phyloP scores from a whole-genome alignment of 2,329 filamentous ascomycete species.

The Colletotrichum paranaense region DNA sequence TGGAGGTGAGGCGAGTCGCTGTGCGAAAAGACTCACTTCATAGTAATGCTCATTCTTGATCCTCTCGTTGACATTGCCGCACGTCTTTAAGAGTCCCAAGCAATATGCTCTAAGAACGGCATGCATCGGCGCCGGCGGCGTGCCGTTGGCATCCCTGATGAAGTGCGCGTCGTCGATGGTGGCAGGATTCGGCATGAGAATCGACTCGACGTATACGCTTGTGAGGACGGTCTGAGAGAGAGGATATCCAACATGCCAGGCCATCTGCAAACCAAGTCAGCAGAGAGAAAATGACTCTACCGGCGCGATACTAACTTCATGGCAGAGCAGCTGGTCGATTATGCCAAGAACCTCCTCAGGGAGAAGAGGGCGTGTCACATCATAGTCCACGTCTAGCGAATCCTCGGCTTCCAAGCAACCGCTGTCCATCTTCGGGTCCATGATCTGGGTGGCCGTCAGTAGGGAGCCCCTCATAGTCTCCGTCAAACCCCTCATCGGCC shows the following conservation, averaged over 20 bases:
- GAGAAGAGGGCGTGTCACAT: slow-evolving; percentile 74
- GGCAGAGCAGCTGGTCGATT: slow-evolving; percentile 90
- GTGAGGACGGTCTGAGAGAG: slow-evolving; percentile 95
- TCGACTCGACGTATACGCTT: slow-evolving; percentile 86
- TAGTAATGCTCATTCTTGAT: slow-evolving; percentile 90
- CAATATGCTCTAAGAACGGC: slow-evolving; percentile 86
- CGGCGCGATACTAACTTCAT: slow-evolving; percentile 71
- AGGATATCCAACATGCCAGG: slow-evolving; percentile 96
- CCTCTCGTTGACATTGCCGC: slow-evolving; percentile 79
- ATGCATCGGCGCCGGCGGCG: slow-evolving; percentile 58
- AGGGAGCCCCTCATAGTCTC: background rate
- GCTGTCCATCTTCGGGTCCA: slow-evolving; percentile 99
- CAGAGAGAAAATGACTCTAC: background rate
- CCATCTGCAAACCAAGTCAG: slow-evolving; percentile 70
- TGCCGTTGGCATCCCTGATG: slow-evolving; percentile 46
- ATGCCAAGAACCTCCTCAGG: slow-evolving; percentile 90
- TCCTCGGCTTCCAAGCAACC: slow-evolving; percentile 84
- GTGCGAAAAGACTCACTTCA: slow-evolving; percentile 69
- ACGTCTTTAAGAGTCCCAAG: slow-evolving; percentile 84
- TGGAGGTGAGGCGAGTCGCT: background rate
- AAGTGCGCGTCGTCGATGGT: slow-evolving; percentile 76
- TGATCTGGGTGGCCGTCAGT: slow-evolving; percentile 73
- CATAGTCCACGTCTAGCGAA: slow-evolving; percentile 85
- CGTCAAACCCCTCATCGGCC: background rate
- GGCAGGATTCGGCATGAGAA: slow-evolving; percentile 77